Conservation (phyloP, 257 asterid genomes). For the Solanum commersonii region DNA sequence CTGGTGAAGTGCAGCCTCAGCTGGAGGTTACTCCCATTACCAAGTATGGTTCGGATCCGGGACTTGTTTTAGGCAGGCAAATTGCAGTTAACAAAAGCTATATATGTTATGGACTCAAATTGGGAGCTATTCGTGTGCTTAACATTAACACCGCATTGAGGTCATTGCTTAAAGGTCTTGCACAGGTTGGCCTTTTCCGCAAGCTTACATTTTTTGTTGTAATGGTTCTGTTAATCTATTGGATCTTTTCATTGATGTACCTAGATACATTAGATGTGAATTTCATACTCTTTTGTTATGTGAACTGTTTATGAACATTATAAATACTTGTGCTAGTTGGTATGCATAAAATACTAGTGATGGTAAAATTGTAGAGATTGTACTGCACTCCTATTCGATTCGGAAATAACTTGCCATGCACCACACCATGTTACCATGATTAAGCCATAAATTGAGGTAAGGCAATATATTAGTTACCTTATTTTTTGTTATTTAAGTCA, state of each 20-base stretch:
- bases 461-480: background rate
- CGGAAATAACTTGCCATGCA: background rate
- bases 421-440: background rate
- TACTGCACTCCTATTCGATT: background rate
- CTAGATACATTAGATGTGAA: background rate
- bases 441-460: background rate
- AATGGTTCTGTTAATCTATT: background rate
- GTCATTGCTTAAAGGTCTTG: slow-evolving; percentile 87
- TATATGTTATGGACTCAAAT: slow-evolving; percentile 84
- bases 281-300: background rate
- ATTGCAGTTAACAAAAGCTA: slow-evolving; percentile 90
- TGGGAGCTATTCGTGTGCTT: slow-evolving; percentile 82
- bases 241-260: background rate
- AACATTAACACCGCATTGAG: slow-evolving; percentile 89
- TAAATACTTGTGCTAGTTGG: background rate
- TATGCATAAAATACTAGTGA: background rate
- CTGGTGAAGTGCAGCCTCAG: slow-evolving; percentile 95
- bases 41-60: slow-evolving; percentile 88
- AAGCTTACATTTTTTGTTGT: background rate
- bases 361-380: background rate
- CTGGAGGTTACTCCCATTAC: slow-evolving; percentile 98
- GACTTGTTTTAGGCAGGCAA: slow-evolving; percentile 86
- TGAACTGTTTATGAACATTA: background rate
- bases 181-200: slow-evolving; percentile 7
- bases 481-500: background rate